Base-by-base conservation (phyloP, 805 yeast species). In the Yarrowia porcina region DNA sequence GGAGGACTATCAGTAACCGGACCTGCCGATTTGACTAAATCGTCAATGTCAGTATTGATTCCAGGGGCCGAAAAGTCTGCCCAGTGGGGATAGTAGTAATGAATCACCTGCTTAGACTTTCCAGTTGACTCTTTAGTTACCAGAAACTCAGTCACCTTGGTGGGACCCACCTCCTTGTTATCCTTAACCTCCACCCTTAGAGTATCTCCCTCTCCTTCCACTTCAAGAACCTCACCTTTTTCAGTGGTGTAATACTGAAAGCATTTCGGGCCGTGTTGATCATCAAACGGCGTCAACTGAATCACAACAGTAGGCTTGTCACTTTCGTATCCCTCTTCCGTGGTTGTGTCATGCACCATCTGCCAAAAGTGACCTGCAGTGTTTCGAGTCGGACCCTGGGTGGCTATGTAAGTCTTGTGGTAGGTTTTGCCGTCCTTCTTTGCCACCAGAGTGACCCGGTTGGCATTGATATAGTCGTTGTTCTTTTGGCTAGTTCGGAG, bases 351-450 rank as follows among this genome's bases (percentile, higher is more conserved):
- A 42, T 83, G 76, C 15, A 89, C 80, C 75, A 91, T 84, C 63
- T 86, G 87, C 87, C 96, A 91, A 69, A 93, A 92, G 72, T 93
- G 97, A 20, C 84, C 85, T 25, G 86, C 80, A 0, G 98, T 93
- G 38, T 80, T 80, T 2, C 71, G 72, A 64, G 89, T 73, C 2
- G 99, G 99, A 1, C 97, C 99, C 73, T 93, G 97, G 0, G 96
- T 82, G 0, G 96, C 97, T 68, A 92, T 89, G 63, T 73, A 76
- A 4, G 68, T 65, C 50, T 72, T 68, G 50, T 27, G 50, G 33
- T 52, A 52, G 44, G 44, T 52, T 17, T 36, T 11, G 33, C 17
- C 17, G 21, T 25, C 42, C 44, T 52, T 36, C 12, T 52, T 70
- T 67, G 72, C 67, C 70, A 79, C 68, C 73, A 78, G 68, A 70